phyloP scores from a whole-genome alignment of 2,329 filamentous ascomycete species.

The Arthrobotrys conoides region DNA sequence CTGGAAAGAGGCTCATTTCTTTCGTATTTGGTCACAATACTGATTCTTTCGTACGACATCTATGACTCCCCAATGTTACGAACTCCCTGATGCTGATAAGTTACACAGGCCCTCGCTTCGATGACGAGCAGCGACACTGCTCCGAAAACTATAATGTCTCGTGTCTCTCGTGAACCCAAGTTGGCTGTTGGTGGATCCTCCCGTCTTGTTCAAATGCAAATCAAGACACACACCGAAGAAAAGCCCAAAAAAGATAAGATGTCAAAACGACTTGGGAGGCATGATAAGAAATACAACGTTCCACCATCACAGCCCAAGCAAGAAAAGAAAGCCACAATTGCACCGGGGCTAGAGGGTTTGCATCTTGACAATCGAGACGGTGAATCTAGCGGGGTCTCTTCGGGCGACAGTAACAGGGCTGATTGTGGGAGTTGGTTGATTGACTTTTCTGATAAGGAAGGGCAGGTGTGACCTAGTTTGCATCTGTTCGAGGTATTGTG shows the following conservation, averaged over 20 bases:
- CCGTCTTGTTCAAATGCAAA: slow-evolving; percentile 45
- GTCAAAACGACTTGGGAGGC: not conserved
- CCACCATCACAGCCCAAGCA: not conserved
- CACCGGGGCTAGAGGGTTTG: slow-evolving; percentile 21
- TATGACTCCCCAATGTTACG: not conserved
- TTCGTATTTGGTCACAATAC: slow-evolving; percentile 98
- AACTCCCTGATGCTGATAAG: not conserved
- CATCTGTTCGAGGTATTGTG: not conserved
- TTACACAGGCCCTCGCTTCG: slow-evolving; percentile 83
- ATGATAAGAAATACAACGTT: slow-evolving; percentile 30
- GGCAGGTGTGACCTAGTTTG: not conserved
- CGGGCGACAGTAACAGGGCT: not conserved
- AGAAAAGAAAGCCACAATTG: slow-evolving; percentile 24
- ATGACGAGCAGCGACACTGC: slow-evolving; percentile 84
- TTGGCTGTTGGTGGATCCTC: slow-evolving; percentile 63
- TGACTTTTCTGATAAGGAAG: not conserved
- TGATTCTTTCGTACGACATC: slow-evolving; percentile 76
- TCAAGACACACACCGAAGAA: slow-evolving; percentile 1
- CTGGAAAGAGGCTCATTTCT: slow-evolving; percentile 75
- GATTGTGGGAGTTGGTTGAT: slow-evolving; percentile 15
- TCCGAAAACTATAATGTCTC: slow-evolving; percentile 89
- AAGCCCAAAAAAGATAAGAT: slow-evolving; percentile 47
- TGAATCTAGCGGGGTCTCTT: not conserved
- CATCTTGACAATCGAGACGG: slow-evolving; percentile 43
- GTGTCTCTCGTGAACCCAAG: slow-evolving; percentile 68